These are phyloP conservation scores for Lepidopterella palustris DNA, from an alignment of 495 filamentous ascomycete species.

Conservation along the genomic window DNA sequence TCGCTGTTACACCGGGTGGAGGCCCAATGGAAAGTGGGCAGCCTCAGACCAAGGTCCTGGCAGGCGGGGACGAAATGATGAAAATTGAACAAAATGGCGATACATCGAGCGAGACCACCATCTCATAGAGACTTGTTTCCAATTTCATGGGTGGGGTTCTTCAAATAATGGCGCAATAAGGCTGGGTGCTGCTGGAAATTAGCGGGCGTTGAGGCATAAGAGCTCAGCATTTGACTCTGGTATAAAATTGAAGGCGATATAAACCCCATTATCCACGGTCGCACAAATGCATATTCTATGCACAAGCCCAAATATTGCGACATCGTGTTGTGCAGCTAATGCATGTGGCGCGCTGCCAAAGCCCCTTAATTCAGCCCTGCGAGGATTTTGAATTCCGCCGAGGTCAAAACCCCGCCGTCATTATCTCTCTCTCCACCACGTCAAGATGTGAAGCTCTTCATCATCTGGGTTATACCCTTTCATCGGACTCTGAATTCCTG, in stretches of 20 bases:
- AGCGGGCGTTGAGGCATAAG: background rate
- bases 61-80: constrained; percentile 58
- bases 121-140: no score
- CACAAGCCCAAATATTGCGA: background rate
- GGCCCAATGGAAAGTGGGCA: constrained; percentile 46
- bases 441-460: background rate
- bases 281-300: no score
- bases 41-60: constrained; percentile 64
- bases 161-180: no score
- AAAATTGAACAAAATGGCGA: constrained; percentile 38
- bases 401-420: background rate
- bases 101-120: constrained; percentile 18
- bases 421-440: background rate
- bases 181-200: background rate
- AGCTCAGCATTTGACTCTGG: background rate
- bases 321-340: background rate
- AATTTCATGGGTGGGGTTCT: no score
- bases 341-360: background rate
- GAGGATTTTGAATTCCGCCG: background rate
- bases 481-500: background rate
- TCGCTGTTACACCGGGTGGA: constrained; percentile 75
- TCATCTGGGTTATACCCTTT: background rate
- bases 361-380: background rate
- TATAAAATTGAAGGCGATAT: background rate
- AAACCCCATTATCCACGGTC: no score